Percentiles rank a stretch among this genome's conserved stretches.
Evolutionary conservation across 192 early-diverging fungal genomes (phyloP).

Genomic region (Backusella psychrophila): DNA sequence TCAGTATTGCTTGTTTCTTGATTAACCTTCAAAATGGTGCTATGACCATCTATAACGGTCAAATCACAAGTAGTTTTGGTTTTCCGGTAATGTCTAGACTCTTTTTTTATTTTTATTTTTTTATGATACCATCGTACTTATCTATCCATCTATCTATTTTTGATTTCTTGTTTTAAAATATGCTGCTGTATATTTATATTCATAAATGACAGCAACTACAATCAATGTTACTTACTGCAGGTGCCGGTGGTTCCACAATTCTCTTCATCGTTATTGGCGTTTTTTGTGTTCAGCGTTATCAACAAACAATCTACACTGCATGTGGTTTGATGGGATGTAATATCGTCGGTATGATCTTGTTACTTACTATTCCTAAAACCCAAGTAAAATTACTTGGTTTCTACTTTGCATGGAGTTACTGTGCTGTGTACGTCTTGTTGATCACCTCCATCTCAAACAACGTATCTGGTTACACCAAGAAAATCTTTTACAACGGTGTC

Average conservation of each 20-base stretch:
- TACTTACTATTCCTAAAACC: slow-evolving; percentile 10
- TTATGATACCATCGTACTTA: background rate
- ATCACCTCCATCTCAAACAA: slow-evolving; percentile 14
- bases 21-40: slow-evolving; percentile 20
- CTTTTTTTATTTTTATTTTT: slow-evolving; percentile 5
- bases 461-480: slow-evolving; percentile 30
- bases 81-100: slow-evolving; percentile 16
- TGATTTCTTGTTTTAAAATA: background rate
- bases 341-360: slow-evolving; percentile 15
- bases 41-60: slow-evolving; percentile 3
- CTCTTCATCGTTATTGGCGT: slow-evolving; percentile 3
- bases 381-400: slow-evolving; percentile 13
- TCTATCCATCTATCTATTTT: background rate
- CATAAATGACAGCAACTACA: slow-evolving; percentile 8
- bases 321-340: background rate
- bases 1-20: background rate
- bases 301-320: slow-evolving; percentile 18
- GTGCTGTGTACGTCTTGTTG: slow-evolving; percentile 16
- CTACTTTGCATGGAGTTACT: slow-evolving; percentile 9
- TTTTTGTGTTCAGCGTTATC: slow-evolving; percentile 11
- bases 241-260: slow-evolving; percentile 6
- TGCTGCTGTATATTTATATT: background rate
- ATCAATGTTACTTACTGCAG: slow-evolving; percentile 20
- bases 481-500: slow-evolving; percentile 16
- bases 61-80: slow-evolving; percentile 13